phyloP scores from a whole-genome alignment of 164 flowering plant genomes.

The Tetrastigma voinierianum region DNA sequence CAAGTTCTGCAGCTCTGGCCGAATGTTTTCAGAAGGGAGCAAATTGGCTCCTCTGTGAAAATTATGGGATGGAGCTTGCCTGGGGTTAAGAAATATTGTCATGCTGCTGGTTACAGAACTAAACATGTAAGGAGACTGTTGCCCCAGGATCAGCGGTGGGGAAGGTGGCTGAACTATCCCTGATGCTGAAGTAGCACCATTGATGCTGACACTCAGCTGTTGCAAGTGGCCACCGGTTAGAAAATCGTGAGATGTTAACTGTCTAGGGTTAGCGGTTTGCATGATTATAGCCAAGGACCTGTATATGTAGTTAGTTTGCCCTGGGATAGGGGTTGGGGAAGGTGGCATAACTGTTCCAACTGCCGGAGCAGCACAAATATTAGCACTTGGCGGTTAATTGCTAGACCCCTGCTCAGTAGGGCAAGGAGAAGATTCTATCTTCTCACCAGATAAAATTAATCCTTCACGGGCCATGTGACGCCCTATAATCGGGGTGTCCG shows the following conservation, averaged over 20 bases:
- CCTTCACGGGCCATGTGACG: no score
- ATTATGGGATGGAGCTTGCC: background rate
- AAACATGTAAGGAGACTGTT: background rate
- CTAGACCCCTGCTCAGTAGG: slow-evolving; percentile 7
- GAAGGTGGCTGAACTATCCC: background rate
- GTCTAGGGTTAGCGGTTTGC: slow-evolving; percentile 1
- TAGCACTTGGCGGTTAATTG: slow-evolving; percentile 4
- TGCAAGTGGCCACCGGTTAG: background rate
- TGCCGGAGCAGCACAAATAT: background rate
- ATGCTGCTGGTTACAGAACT: slow-evolving; percentile 9
- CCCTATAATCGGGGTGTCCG: no score
- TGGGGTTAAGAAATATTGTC: slow-evolving; percentile 1
- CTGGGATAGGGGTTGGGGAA: background rate
- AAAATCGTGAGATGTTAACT: slow-evolving; percentile 1
- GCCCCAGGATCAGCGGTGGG: background rate
- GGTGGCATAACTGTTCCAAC: background rate
- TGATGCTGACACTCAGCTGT: background rate
- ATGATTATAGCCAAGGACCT: slow-evolving; percentile 7
- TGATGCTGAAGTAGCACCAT: background rate
- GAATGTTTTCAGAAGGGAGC: background rate
- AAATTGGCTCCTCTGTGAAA: background rate
- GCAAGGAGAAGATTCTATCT: slow-evolving; percentile 5
- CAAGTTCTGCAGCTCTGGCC: background rate
- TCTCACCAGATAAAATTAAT: slow-evolving; percentile 7
- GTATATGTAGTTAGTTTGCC: background rate